Evolutionary conservation across 257 asterid species (phyloP).

Genomic region (Lavandula angustifolia): DNA sequence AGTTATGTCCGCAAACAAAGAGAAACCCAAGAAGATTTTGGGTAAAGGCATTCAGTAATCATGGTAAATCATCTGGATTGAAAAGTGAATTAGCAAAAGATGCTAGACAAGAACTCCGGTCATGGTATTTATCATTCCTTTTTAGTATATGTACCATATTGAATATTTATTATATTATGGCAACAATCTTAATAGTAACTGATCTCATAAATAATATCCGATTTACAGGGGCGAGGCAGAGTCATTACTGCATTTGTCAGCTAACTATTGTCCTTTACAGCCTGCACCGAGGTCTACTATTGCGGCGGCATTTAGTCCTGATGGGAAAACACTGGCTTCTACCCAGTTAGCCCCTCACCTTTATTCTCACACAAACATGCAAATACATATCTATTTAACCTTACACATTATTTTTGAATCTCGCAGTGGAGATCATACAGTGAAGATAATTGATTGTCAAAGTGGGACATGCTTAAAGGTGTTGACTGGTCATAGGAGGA

Average conservation of each 20-base stretch:
- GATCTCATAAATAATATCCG: slow-evolving; percentile 19
- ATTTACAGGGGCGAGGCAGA: slow-evolving; percentile 85
- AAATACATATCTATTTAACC: neutral
- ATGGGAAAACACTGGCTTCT: slow-evolving; percentile 92
- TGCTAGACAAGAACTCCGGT: slow-evolving; percentile 77
- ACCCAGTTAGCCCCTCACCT: slow-evolving; percentile 66
- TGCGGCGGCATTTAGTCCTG: slow-evolving; percentile 97
- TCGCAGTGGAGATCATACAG: slow-evolving; percentile 96
- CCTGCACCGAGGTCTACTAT: slow-evolving; percentile 99
- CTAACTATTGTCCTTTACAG: slow-evolving; percentile 78
- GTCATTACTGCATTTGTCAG: slow-evolving; percentile 75
- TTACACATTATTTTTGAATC: slow-evolving; percentile 22
- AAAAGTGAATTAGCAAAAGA: slow-evolving; percentile 63
- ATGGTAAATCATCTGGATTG: slow-evolving; percentile 44
- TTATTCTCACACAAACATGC: neutral
- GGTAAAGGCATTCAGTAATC: slow-evolving; percentile 56
- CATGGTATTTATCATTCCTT: slow-evolving; percentile 57
- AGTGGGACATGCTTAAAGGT: slow-evolving; percentile 93
- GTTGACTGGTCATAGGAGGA: slow-evolving; percentile 96
- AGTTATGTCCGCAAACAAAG: slow-evolving; percentile 75
- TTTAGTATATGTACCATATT: neutral
- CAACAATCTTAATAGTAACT: neutral
- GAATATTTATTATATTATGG: slow-evolving; percentile 2
- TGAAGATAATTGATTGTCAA: slow-evolving; percentile 86
- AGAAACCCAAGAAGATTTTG: slow-evolving; percentile 66